Conservation (phyloP, 139 green algal genomes). For the Coelastrella sp. region DNA sequence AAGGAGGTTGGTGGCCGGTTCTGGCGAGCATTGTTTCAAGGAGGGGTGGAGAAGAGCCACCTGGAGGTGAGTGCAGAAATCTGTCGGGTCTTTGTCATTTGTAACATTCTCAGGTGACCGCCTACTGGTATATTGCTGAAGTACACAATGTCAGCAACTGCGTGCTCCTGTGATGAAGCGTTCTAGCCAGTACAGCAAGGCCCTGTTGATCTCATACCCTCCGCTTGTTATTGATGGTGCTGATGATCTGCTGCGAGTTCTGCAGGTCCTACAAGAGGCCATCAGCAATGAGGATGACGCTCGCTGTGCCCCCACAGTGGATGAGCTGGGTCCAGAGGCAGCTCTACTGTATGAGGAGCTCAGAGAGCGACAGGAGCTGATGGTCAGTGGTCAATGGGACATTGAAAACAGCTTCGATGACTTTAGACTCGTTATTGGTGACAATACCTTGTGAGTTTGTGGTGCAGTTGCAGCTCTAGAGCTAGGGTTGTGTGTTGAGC, state of each 20-base stretch:
- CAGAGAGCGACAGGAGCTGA: constrained; percentile 66
- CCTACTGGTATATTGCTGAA: too few species aligned
- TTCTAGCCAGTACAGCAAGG: not conserved
- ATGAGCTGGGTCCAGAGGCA: constrained; percentile 37
- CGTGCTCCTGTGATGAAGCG: not conserved
- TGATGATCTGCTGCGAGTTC: not conserved
- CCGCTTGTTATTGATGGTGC: not conserved
- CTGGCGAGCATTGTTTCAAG: constrained; percentile 78
- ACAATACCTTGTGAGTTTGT: constrained; percentile 66
- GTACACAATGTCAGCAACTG: not conserved
- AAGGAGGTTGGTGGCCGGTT: constrained; percentile 71
- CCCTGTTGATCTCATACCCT: not conserved
- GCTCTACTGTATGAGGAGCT: constrained; percentile 68
- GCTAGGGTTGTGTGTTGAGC: not conserved
- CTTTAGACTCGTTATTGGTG: constrained; percentile 80
- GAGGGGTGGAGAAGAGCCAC: constrained; percentile 73
- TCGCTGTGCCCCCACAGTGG: constrained; percentile 48
- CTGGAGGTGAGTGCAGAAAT: constrained; percentile 55
- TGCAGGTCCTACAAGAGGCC: constrained; percentile 74
- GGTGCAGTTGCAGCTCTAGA: not conserved
- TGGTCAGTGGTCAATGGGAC: constrained; percentile 63
- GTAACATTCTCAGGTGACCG: too few species aligned
- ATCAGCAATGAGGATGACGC: constrained; percentile 70
- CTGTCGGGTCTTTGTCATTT: too few species aligned
- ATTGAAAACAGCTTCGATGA: constrained; percentile 82